phyloP scores from a whole-genome alignment of 1,139 yeast genomes.

The Zygosaccharomyces sapae region DNA sequence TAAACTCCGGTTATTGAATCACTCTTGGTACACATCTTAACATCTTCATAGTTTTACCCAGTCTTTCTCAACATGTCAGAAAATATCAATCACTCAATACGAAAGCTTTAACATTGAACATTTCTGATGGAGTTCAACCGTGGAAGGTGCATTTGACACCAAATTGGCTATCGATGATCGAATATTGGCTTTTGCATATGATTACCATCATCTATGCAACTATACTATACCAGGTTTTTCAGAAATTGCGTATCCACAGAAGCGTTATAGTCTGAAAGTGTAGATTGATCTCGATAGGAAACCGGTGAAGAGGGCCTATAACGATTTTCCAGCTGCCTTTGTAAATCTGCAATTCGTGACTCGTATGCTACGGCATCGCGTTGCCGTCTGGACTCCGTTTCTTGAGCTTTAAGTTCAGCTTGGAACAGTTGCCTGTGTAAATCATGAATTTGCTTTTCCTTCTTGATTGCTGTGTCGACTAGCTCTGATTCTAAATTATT shows the following conservation, averaged over 20 bases:
- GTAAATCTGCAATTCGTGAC: constrained; percentile 25
- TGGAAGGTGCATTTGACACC: too few relatives aligned
- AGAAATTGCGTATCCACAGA: constrained; percentile 21
- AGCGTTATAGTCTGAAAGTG: constrained; percentile 20
- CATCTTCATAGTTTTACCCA: not conserved
- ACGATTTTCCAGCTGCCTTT: constrained; percentile 13
- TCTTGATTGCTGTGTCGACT: constrained; percentile 20
- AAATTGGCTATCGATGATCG: too few relatives aligned
- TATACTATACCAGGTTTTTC: constrained; percentile 11
- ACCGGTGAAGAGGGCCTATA: constrained; percentile 9
- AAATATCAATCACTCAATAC: not conserved
- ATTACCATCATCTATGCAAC: too few relatives aligned
- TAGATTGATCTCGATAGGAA: constrained; percentile 13
- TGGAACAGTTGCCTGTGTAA: constrained; percentile 25
- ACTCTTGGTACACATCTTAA: not conserved
- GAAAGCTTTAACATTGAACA: not conserved
- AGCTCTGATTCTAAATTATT: constrained; percentile 28
- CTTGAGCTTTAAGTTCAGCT: constrained; percentile 27
- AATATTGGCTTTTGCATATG: too few relatives aligned
- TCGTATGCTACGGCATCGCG: constrained; percentile 21
- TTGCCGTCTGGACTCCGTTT: constrained; percentile 21
- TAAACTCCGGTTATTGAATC: not conserved
- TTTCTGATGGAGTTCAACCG: too few relatives aligned
- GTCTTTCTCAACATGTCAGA: not conserved
- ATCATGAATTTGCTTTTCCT: constrained; percentile 27